Evolutionary conservation across 129 eudicot species (phyloP).

Genomic region (Arctium minus): DNA sequence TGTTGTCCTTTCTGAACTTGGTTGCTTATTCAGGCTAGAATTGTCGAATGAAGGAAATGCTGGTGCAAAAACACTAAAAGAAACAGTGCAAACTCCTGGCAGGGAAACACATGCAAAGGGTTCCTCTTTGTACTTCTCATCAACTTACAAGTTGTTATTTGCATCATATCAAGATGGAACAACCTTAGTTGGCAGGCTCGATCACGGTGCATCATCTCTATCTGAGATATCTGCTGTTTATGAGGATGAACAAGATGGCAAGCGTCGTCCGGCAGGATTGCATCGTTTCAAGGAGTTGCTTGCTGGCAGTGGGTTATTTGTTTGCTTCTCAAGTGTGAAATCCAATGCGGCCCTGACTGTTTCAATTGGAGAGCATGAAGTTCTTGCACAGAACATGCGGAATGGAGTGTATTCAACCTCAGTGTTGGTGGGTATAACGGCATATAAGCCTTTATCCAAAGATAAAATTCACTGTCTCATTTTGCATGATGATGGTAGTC

Average conservation of each 20-base stretch:
- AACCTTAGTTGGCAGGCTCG: conserved; percentile 69
- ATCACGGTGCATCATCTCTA: conserved; percentile 57
- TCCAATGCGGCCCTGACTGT: conserved; percentile 74
- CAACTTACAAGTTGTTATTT: conserved; percentile 75
- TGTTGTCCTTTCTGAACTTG: conserved; percentile 79
- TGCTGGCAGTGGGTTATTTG: conserved; percentile 78
- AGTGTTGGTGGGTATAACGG: conserved; percentile 88
- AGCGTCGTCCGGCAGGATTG: conserved; percentile 73
- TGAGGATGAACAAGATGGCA: conserved; percentile 83
- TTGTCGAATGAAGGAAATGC: conserved; percentile 74
- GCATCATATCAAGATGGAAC: conserved; percentile 92
- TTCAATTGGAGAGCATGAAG: conserved; percentile 71
- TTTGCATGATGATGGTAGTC: conserved; percentile 99
- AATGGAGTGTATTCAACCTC: conserved; percentile 84
- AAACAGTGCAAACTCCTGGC: conserved; percentile 46
- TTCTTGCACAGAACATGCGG: conserved; percentile 81
- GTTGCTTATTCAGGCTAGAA: conserved; percentile 73
- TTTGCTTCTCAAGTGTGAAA: conserved; percentile 87
- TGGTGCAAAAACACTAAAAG: conserved; percentile 71
- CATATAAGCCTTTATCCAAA: conserved; percentile 87
- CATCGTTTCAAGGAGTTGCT: conserved; percentile 91
- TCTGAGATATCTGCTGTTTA: conserved; percentile 63
- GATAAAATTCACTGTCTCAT: conserved; percentile 91
- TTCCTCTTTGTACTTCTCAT: conserved; percentile 75
- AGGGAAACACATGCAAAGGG: conserved; percentile 58